These are phyloP conservation scores for Saccharomyces hybrid DNA, from an alignment of 1,139 yeast genomes.

Conservation along the genomic window DNA sequence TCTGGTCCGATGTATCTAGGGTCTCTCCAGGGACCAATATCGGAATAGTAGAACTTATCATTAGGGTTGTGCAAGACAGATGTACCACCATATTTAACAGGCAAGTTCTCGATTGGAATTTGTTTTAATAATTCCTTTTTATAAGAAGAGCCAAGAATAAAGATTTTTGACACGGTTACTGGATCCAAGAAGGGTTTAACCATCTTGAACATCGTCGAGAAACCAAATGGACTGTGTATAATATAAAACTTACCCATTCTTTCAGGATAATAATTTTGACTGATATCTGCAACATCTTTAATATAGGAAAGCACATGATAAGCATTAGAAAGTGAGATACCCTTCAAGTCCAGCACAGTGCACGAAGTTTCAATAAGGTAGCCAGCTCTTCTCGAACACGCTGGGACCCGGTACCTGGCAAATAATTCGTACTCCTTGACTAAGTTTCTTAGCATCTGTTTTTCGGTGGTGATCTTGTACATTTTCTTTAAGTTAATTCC, in stretches of 20 bases:
- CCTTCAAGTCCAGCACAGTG: constrained; percentile 88
- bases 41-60: constrained; percentile 76
- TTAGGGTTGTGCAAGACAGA: constrained; percentile 53
- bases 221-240: constrained; percentile 94
- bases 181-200: constrained; percentile 93
- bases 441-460: constrained; percentile 85
- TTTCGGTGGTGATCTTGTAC: constrained; percentile 88
- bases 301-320: constrained; percentile 79
- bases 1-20: constrained; percentile 70
- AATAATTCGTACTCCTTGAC: constrained; percentile 96
- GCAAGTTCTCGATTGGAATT: constrained; percentile 85
- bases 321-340: constrained; percentile 75
- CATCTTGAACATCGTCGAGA: constrained; percentile 79
- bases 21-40: constrained; percentile 95
- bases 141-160: constrained; percentile 71
- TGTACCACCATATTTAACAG: constrained; percentile 77
- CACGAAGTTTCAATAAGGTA: constrained; percentile 84
- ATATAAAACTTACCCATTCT: constrained; percentile 95
- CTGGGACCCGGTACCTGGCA: constrained; percentile 73
- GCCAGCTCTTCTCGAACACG: constrained; percentile 76
- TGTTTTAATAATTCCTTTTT: constrained; percentile 76
- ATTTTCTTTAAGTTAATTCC: constrained; percentile 76
- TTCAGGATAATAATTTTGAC: constrained; percentile 95
- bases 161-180: constrained; percentile 88
- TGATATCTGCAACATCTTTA: constrained; percentile 82